A percentile compares a stretch with the other conserved stretches of the same genome.
Conservation (phyloP, 306 rosid genomes). For the Prinsepia uniflora region DNA sequence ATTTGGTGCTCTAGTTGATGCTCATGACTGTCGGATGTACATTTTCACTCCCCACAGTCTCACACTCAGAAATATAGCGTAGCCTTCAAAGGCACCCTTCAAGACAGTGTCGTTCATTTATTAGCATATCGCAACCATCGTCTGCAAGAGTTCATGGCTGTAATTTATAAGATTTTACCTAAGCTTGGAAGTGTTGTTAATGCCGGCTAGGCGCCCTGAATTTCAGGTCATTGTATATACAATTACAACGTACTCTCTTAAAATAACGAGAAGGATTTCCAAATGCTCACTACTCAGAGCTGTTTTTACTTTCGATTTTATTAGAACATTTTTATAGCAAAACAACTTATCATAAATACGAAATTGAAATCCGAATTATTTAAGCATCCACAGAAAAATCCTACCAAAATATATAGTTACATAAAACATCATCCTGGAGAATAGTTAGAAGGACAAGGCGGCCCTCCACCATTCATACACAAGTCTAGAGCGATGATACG, state of each 20-base stretch:
- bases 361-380: no score
- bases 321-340: no score
- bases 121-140: not conserved
- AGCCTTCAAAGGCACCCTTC: not conserved
- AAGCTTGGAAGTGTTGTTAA: not conserved
- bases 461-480: not conserved
- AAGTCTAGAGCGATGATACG: not conserved
- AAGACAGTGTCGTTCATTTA: not conserved
- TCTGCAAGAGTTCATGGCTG: not conserved
- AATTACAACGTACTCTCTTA: not conserved
- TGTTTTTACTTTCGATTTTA: not conserved
- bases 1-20: constrained; percentile 56
- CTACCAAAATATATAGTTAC: not conserved
- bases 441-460: not conserved
- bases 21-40: constrained; percentile 58
- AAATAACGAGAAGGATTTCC: not conserved
- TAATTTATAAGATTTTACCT: not conserved
- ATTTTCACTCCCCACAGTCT: constrained; percentile 43
- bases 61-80: constrained; percentile 30
- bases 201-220: not conserved
- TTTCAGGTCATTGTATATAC: no score
- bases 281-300: not conserved
- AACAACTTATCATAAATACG: no score
- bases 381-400: no score
- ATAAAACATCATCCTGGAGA: not conserved